These are phyloP conservation scores for Chaetothyriales sp. DNA, from an alignment of 2,329 filamentous ascomycete genomes.

Conservation along the genomic window DNA sequence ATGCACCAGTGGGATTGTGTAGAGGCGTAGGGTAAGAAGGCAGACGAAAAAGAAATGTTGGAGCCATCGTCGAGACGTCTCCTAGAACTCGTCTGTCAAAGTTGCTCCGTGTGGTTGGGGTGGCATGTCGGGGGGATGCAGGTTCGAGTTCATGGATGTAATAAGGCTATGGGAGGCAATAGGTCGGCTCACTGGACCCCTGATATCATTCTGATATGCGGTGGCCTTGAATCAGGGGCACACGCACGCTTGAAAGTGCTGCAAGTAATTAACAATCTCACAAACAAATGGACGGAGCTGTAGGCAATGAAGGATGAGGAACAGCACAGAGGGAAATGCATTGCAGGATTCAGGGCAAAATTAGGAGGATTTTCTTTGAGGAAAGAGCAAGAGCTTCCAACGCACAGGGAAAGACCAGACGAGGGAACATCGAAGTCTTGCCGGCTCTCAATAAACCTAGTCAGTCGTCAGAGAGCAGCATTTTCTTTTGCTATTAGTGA, in stretches of 20 bases:
- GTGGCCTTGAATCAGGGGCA: background rate
- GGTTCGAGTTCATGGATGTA: background rate
- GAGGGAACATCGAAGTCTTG: background rate
- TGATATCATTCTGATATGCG: background rate
- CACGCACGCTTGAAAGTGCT: background rate
- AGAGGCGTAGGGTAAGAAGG: constrained; percentile 8
- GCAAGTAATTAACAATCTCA: background rate
- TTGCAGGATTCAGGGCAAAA: background rate
- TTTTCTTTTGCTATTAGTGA: background rate
- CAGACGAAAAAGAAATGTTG: constrained; percentile 7
- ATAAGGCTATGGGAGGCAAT: background rate
- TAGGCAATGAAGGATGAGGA: background rate
- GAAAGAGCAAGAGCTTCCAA: background rate
- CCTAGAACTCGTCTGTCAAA: constrained; percentile 4
- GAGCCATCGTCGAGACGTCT: constrained; percentile 6
- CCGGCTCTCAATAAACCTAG: background rate
- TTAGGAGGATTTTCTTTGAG: background rate
- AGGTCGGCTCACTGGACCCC: background rate
- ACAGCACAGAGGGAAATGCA: too few relatives aligned
- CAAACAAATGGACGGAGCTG: background rate
- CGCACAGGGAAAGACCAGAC: background rate
- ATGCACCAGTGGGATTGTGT: constrained; percentile 11
- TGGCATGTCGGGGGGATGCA: background rate
- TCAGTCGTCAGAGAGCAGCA: background rate
- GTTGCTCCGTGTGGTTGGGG: background rate